These are phyloP conservation scores for Penicillium atrosanguineum DNA, from an alignment of 495 filamentous ascomycete species.

Conservation along the genomic window DNA sequence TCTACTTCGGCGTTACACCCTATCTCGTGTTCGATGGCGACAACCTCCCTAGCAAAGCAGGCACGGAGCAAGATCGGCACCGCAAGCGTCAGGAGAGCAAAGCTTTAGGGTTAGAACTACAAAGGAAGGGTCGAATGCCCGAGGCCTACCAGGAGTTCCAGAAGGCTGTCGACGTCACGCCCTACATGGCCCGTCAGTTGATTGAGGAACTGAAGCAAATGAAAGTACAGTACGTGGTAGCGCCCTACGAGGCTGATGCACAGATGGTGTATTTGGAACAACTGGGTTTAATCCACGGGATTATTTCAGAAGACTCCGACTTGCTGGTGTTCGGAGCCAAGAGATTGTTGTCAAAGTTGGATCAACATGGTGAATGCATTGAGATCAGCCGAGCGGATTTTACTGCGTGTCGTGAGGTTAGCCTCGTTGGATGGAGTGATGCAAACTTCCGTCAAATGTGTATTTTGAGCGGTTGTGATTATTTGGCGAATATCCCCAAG, in stretches of 20 bases:
- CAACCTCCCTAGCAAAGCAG: slow-evolving; percentile 90
- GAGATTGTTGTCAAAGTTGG: slow-evolving; percentile 87
- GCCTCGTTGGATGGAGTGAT: slow-evolving; percentile 87
- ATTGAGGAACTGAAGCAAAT: slow-evolving; percentile 87
- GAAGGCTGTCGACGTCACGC: slow-evolving; percentile 94
- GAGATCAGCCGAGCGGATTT: slow-evolving; percentile 89
- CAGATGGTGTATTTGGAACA: slow-evolving; percentile 93
- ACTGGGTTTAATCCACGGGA: slow-evolving; percentile 75
- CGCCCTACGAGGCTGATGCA: slow-evolving; percentile 96
- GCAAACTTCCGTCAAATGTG: slow-evolving; percentile 91
- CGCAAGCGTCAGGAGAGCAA: slow-evolving; percentile 71
- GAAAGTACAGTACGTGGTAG: slow-evolving; percentile 84
- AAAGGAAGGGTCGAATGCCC: slow-evolving; percentile 71
- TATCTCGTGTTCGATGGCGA: slow-evolving; percentile 97
- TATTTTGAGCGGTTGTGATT: slow-evolving; percentile 97
- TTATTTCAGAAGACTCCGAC: slow-evolving; percentile 96
- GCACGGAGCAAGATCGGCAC: slow-evolving; percentile 73
- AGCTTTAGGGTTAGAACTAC: slow-evolving; percentile 70
- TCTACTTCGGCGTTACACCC: slow-evolving; percentile 86
- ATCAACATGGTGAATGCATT: slow-evolving; percentile 87
- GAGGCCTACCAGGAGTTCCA: slow-evolving; percentile 87
- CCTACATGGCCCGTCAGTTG: slow-evolving; percentile 86
- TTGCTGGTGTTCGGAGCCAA: slow-evolving; percentile 92
- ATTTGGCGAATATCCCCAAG: slow-evolving; percentile 75
- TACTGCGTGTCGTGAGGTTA: slow-evolving; percentile 81